A percentile compares a stretch with the other conserved stretches of the same genome.
Conservation (phyloP, 1,284 basidiomycete species). For the Apiotrichum gracile region DNA sequence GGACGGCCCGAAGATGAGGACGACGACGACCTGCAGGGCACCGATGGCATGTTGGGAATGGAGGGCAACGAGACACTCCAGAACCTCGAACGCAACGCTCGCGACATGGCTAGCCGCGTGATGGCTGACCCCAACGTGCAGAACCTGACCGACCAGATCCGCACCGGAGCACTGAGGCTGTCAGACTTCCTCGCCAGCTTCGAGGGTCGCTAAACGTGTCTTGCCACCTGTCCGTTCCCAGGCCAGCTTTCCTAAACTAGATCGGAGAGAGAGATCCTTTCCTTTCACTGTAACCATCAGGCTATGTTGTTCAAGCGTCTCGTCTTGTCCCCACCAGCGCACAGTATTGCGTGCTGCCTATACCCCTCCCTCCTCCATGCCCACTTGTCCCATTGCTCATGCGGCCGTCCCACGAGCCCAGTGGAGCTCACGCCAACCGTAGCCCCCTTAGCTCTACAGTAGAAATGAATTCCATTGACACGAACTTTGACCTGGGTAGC, state of each 20-base stretch:
- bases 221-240: background rate
- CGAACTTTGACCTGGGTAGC: background rate
- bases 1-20: constrained; percentile 70
- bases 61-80: constrained; percentile 59
- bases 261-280: too few species aligned
- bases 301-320: too few species aligned
- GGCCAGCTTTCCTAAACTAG: too few species aligned
- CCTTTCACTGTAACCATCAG: too few species aligned
- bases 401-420: too few species aligned
- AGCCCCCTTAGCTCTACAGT: background rate
- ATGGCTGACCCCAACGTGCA: constrained; percentile 87
- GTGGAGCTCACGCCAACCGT: background rate
- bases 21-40: constrained; percentile 43
- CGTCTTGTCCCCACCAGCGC: too few species aligned
- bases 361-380: too few species aligned
- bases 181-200: constrained; percentile 67
- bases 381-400: too few species aligned
- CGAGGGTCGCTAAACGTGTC: constrained; percentile 9
- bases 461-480: background rate
- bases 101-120: constrained; percentile 70
- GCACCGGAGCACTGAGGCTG: constrained; percentile 73
- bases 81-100: constrained; percentile 65
- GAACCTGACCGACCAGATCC: constrained; percentile 74
- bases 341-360: too few species aligned
- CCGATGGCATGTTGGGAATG: constrained; percentile 57